Conservation (phyloP, 345 rosid genomes). For the Streptanthus diversifolius region DNA sequence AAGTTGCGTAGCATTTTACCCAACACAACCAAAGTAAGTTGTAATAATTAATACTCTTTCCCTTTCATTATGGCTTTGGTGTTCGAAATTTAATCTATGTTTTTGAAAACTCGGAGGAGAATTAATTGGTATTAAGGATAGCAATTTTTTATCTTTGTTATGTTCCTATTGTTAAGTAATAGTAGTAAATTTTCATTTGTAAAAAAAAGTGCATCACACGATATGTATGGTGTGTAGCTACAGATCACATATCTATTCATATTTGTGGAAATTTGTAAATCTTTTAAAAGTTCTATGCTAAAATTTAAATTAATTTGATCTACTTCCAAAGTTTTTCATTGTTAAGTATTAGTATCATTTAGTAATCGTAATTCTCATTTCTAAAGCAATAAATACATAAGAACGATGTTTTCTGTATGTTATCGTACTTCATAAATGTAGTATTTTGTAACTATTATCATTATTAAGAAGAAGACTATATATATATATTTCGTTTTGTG, state of each 20-base stretch:
- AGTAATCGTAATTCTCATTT: background rate
- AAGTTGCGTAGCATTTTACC: conserved; percentile 91
- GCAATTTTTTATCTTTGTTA: background rate
- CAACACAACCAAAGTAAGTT: conserved; percentile 96
- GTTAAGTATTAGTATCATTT: background rate
- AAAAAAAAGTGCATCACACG: background rate
- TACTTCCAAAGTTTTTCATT: background rate
- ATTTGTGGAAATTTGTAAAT: background rate
- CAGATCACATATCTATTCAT: background rate
- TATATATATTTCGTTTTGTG: background rate
- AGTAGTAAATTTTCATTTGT: background rate
- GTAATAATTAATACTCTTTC: background rate
- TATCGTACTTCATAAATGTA: too few relatives aligned
- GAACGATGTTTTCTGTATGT: too few relatives aligned
- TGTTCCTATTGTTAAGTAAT: background rate
- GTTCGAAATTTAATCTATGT: background rate
- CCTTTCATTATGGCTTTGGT: background rate
- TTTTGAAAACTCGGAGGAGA: background rate
- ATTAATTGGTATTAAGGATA: background rate
- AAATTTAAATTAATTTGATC: background rate
- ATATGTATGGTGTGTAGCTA: background rate
- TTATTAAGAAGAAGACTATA: background rate
- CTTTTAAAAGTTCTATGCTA: background rate
- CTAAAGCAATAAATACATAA: too few relatives aligned
- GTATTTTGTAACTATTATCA: background rate